phyloP scores from a whole-genome alignment of 495 filamentous ascomycete genomes.

The Podospora didyma region DNA sequence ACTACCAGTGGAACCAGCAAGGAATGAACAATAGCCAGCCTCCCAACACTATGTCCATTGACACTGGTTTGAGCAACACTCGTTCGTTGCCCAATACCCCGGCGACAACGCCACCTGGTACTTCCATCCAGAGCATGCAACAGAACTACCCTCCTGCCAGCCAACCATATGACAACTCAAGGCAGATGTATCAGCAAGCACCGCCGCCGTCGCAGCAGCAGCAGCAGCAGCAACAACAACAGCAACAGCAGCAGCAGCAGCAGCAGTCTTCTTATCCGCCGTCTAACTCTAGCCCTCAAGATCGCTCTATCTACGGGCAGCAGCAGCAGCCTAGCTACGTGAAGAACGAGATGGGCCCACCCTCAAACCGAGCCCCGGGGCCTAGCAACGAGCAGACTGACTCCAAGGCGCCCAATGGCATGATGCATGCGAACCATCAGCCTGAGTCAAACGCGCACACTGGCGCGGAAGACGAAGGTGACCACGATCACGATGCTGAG shows the following conservation, averaged over 20 bases:
- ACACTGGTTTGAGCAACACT: conserved; percentile 73
- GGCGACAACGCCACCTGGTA: conserved; percentile 83
- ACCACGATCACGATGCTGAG: conserved; percentile 71
- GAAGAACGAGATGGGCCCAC: conserved; percentile 91
- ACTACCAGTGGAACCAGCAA: conserved; percentile 69
- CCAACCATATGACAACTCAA: conserved; percentile 71
- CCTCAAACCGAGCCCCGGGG: conserved; percentile 57
- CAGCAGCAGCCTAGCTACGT: conserved; percentile 59
- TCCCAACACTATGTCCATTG: conserved; percentile 75
- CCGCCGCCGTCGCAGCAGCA: too few relatives aligned
- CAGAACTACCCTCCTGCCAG: conserved; percentile 64
- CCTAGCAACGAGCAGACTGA: conserved; percentile 59
- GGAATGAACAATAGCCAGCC: conserved; percentile 63
- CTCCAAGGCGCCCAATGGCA: conserved; percentile 63
- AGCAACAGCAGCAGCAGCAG: too few relatives aligned
- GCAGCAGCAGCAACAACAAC: too few relatives aligned
- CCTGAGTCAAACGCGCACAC: conserved; percentile 50
- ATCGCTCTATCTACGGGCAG: conserved; percentile 67
- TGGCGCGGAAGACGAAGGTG: conserved; percentile 68
- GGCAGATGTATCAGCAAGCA: conserved; percentile 70
- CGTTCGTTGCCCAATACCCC: conserved; percentile 93
- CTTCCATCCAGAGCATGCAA: conserved; percentile 70
- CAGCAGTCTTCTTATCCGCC: conserved; percentile 69
- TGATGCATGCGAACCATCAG: conserved; percentile 52
- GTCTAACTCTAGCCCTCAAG: conserved; percentile 56